Evolutionary conservation across 2,329 filamentous ascomycete species (phyloP).

Genomic region (Myotisia sp.): DNA sequence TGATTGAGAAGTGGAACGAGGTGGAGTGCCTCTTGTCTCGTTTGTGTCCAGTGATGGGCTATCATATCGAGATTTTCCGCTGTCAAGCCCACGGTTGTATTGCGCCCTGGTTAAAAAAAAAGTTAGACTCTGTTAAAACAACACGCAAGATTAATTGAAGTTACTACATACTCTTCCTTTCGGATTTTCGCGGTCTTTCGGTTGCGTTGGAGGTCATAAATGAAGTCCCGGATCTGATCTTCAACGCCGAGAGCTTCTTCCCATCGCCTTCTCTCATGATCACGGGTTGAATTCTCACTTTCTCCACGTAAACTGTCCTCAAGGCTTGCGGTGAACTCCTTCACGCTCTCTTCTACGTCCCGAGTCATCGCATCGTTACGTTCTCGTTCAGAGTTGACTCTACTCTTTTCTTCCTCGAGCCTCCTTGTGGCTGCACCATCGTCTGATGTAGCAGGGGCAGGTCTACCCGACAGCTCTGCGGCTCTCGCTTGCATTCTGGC

Average conservation of each 20-base stretch:
- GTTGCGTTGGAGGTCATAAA: slow-evolving; percentile 83
- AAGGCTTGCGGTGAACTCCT: slow-evolving; percentile 69
- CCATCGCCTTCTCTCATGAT: slow-evolving; percentile 88
- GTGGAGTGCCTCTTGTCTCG: slow-evolving; percentile 28
- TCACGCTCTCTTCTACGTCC: slow-evolving; percentile 91
- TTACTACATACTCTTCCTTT: slow-evolving; percentile 41
- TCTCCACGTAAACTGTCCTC: slow-evolving; percentile 80
- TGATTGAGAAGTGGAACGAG: slow-evolving; percentile 39
- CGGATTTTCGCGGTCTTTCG: slow-evolving; percentile 61
- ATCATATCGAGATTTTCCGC: slow-evolving; percentile 39
- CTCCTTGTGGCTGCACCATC: slow-evolving; percentile 68
- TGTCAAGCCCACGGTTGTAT: slow-evolving; percentile 1
- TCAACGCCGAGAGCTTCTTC: slow-evolving; percentile 92
- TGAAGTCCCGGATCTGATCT: slow-evolving; percentile 93
- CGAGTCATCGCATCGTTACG: slow-evolving; percentile 92
- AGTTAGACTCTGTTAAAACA: neutral
- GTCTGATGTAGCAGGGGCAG: slow-evolving; percentile 49
- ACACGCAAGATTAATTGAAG: neutral
- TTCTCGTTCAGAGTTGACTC: slow-evolving; percentile 70
- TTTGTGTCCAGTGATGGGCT: slow-evolving; percentile 34
- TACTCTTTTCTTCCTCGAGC: slow-evolving; percentile 74
- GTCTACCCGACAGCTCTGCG: slow-evolving; percentile 77
- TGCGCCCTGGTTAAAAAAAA: slow-evolving; percentile 8
- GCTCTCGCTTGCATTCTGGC: slow-evolving; percentile 98
- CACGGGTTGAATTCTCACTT: slow-evolving; percentile 56